A percentile compares a stretch with the other conserved stretches of the same genome.
Evolutionary conservation across 164 flowering plant genomes (phyloP).

Genomic region (Aristolochia californica): DNA sequence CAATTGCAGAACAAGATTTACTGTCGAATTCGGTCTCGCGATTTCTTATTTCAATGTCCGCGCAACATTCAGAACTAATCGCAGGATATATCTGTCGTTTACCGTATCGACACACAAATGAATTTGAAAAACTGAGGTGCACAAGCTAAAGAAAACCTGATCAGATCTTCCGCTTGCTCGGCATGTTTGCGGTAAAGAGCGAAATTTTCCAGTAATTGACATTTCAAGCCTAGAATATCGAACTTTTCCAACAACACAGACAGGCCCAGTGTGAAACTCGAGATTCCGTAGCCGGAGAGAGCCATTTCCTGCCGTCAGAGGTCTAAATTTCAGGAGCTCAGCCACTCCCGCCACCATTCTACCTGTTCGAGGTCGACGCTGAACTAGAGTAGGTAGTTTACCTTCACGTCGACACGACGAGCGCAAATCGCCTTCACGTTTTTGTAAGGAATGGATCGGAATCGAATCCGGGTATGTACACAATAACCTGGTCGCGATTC

Average conservation of each 20-base stretch:
- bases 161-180: constrained; percentile 18
- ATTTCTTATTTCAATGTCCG: too few relatives aligned
- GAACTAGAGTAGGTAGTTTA: neutral
- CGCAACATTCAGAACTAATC: too few relatives aligned
- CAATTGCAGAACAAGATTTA: too few relatives aligned
- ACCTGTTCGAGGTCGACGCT: neutral
- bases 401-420: too few relatives aligned
- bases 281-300: constrained; percentile 11
- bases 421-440: too few relatives aligned
- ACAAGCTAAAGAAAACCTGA: constrained; percentile 18
- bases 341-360: constrained; percentile 36
- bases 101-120: neutral
- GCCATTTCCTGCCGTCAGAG: constrained; percentile 6
- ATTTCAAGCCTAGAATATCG: neutral
- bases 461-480: too few relatives aligned
- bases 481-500: too few relatives aligned
- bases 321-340: constrained; percentile 15
- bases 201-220: constrained; percentile 1
- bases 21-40: too few relatives aligned
- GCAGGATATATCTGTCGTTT: too few relatives aligned
- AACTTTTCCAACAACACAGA: neutral
- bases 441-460: too few relatives aligned
- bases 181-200: constrained; percentile 15
- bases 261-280: neutral
- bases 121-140: neutral